Percentiles rank a stretch among this genome's conserved stretches.
These are phyloP conservation scores for Euryodendron excelsum DNA, from an alignment of 148 eudicot species.

Conservation along the genomic window DNA sequence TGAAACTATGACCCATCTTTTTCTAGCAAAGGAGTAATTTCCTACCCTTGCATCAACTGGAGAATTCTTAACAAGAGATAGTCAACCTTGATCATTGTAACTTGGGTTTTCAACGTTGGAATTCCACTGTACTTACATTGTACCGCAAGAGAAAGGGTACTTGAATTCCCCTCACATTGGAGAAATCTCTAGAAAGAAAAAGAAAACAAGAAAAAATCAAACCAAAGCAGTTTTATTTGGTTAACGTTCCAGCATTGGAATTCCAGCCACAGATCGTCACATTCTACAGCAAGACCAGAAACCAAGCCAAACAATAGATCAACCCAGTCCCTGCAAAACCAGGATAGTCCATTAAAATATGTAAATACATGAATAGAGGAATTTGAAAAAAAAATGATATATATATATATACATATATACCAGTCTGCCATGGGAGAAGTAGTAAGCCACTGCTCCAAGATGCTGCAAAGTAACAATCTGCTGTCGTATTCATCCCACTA, in stretches of 20 bases:
- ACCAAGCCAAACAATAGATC: conserved; percentile 23
- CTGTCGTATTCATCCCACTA: conserved; percentile 56
- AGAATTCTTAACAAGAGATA: background rate
- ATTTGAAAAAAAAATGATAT: background rate
- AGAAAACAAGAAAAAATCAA: background rate
- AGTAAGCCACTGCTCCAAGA: conserved; percentile 48
- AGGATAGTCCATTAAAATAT: background rate
- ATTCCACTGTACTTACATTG: background rate
- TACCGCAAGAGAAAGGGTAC: background rate
- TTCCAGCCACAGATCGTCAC: background rate
- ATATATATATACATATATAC: background rate
- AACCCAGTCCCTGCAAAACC: conserved; percentile 29
- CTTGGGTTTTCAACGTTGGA: background rate
- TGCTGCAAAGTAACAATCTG: conserved; percentile 56
- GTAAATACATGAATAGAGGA: background rate
- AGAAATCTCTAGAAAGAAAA: conserved; percentile 1
- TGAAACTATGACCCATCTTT: background rate
- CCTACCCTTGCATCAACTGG: background rate
- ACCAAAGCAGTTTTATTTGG: conserved; percentile 6
- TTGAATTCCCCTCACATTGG: background rate
- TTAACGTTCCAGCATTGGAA: background rate
- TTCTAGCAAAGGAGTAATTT: background rate
- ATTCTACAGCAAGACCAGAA: conserved; percentile 10
- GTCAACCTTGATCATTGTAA: background rate
- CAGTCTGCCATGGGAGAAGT: conserved; percentile 32